phyloP scores from a whole-genome alignment of 208 protist genomes.

The Phytomonas sp. region DNA sequence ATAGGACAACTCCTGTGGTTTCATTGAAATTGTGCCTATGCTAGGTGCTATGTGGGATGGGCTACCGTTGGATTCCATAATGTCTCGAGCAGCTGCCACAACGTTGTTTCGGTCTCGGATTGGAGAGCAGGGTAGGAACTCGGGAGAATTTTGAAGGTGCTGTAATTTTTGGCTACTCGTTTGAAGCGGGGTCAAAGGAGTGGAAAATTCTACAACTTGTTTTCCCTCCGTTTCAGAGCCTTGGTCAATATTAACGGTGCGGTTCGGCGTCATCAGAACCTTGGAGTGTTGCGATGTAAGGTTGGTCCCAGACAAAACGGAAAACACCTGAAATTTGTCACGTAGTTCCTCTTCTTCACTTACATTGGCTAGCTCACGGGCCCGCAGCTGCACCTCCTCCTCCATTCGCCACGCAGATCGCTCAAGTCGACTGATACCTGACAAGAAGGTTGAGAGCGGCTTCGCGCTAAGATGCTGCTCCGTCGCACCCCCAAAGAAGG shows the following conservation, averaged over 20 bases:
- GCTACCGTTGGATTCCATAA: not conserved
- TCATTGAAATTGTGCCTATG: not conserved
- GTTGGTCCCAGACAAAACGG: not conserved
- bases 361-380: constrained; percentile 34
- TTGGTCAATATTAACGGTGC: not conserved
- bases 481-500: constrained; percentile 57
- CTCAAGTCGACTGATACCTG: constrained; percentile 22
- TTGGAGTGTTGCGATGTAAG: not conserved
- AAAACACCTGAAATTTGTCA: not conserved
- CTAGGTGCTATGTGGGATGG: not conserved
- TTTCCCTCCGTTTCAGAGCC: not conserved
- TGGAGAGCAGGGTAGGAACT: not conserved
- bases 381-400: constrained; percentile 36
- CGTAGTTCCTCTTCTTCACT: constrained; percentile 32
- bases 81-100: not conserved
- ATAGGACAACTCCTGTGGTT: constrained; percentile 16
- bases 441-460: constrained; percentile 47
- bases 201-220: not conserved
- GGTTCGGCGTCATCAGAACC: not conserved
- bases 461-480: constrained; percentile 50
- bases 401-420: constrained; percentile 27
- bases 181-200: not conserved
- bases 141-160: not conserved
- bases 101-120: not conserved
- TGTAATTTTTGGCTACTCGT: not conserved